Evolutionary conservation across 768 basidiomycete genomes (phyloP).

Genomic region (Rhizopogon sp.): DNA sequence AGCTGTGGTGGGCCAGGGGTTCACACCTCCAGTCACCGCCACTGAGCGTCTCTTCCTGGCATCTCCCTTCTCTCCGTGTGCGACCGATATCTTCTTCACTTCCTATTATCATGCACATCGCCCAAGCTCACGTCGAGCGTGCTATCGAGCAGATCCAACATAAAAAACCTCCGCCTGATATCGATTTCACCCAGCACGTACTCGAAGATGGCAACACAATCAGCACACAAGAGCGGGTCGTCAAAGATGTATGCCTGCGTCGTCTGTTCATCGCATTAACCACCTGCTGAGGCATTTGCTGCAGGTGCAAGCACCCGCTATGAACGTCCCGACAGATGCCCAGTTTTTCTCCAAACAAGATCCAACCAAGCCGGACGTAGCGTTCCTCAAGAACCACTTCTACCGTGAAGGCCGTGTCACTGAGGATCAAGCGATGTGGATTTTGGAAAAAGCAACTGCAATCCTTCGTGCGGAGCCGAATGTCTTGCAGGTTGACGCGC

Average conservation of each 20-base stretch:
- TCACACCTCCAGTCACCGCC: constrained; percentile 1
- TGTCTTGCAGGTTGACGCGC: constrained; percentile 91
- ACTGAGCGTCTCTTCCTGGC: constrained; percentile 1
- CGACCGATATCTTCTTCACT: constrained; percentile 4
- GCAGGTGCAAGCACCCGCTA: constrained; percentile 97
- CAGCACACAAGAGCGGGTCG: constrained; percentile 90
- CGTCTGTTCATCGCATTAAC: constrained; percentile 5
- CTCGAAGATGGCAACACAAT: constrained; percentile 91
- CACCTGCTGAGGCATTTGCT: not conserved
- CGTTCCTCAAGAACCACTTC: constrained; percentile 98
- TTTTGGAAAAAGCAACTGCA: constrained; percentile 83
- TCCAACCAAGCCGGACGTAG: constrained; percentile 88
- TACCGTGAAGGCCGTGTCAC: constrained; percentile 92
- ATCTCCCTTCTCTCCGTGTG: constrained; percentile 1
- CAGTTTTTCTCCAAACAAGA: constrained; percentile 89
- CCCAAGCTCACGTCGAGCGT: constrained; percentile 30
- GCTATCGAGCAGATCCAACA: constrained; percentile 34
- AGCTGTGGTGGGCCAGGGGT: constrained; percentile 3
- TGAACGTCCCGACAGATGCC: constrained; percentile 84
- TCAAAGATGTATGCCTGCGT: constrained; percentile 76
- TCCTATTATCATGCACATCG: constrained; percentile 24
- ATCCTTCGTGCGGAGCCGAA: constrained; percentile 83
- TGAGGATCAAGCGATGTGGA: constrained; percentile 94
- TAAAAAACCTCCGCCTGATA: constrained; percentile 47
- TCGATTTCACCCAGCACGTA: constrained; percentile 90